These are phyloP conservation scores for Umbelopsis isabellina DNA, from an alignment of 192 early-diverging fungal genomes.

Conservation along the genomic window DNA sequence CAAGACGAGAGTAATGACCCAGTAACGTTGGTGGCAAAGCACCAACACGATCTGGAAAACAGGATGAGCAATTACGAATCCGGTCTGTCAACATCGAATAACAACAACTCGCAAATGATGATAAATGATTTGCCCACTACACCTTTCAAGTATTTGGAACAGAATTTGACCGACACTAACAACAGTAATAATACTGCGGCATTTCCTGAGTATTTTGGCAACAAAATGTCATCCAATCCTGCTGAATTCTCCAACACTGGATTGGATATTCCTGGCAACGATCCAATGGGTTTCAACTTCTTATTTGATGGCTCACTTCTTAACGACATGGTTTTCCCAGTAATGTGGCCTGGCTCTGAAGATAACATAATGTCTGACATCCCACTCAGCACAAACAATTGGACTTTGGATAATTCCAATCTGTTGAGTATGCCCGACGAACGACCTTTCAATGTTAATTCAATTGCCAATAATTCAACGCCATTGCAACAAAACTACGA, in stretches of 20 bases:
- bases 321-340: slow-evolving; percentile 21
- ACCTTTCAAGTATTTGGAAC: neutral
- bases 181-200: neutral
- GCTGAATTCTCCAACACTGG: slow-evolving; percentile 11
- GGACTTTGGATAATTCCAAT: slow-evolving; percentile 9
- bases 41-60: neutral
- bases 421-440: slow-evolving; percentile 12
- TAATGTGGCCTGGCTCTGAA: slow-evolving; percentile 3
- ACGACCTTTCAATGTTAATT: slow-evolving; percentile 8
- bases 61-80: neutral
- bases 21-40: neutral
- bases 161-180: neutral
- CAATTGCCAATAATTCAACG: neutral
- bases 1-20: neutral
- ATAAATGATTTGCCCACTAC: neutral
- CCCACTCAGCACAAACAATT: neutral
- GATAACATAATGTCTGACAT: slow-evolving; percentile 6
- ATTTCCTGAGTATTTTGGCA: slow-evolving; percentile 8
- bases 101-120: neutral
- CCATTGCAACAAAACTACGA: neutral
- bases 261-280: slow-evolving; percentile 21
- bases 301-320: slow-evolving; percentile 23
- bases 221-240: slow-evolving; percentile 9
- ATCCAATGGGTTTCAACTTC: slow-evolving; percentile 15
- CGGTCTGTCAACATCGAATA: neutral